Conservation (phyloP, 768 basidiomycete species). For the Mycena crocata region DNA sequence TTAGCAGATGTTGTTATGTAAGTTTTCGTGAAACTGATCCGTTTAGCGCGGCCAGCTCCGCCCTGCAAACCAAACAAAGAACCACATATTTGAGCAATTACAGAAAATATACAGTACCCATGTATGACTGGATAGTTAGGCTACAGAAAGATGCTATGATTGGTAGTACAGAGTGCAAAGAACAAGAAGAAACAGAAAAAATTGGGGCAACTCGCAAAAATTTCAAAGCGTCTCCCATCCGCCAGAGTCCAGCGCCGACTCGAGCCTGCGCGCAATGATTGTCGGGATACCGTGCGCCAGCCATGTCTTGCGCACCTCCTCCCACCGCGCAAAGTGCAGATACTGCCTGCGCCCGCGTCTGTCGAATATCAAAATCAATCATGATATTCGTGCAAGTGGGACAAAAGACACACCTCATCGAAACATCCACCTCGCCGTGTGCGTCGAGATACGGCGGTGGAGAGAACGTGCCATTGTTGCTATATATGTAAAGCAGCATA, state of each 20-base stretch:
- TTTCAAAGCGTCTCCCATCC: conserved; percentile 89
- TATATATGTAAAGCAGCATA: conserved; percentile 89
- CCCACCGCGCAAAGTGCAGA: conserved; percentile 86
- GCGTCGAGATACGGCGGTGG: conserved; percentile 93
- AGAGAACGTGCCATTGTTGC: conserved; percentile 88
- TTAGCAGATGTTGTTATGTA: no score
- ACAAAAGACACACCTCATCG: conserved; percentile 78
- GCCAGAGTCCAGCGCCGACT: conserved; percentile 88
- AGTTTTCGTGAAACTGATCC: no score
- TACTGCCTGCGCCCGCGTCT: conserved; percentile 93
- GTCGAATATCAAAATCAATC: conserved; percentile 2
- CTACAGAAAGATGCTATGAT: conserved; percentile 12
- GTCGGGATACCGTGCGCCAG: conserved; percentile 91
- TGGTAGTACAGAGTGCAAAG: conserved; percentile 7
- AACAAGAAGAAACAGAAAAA: not conserved
- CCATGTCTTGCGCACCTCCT: conserved; percentile 93
- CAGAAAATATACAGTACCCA: conserved; percentile 15
- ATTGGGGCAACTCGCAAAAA: not conserved
- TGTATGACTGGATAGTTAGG: not conserved
- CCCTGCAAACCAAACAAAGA: no score
- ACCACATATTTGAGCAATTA: conserved; percentile 15
- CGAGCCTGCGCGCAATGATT: conserved; percentile 88
- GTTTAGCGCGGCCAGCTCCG: no score
- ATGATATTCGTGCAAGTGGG: not conserved
- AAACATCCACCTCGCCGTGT: conserved; percentile 93